Evolutionary conservation across 2,329 filamentous ascomycete species (phyloP), one percentile per base, ranked within the genome.

Genomic region (Trichoderma sp.): DNA sequence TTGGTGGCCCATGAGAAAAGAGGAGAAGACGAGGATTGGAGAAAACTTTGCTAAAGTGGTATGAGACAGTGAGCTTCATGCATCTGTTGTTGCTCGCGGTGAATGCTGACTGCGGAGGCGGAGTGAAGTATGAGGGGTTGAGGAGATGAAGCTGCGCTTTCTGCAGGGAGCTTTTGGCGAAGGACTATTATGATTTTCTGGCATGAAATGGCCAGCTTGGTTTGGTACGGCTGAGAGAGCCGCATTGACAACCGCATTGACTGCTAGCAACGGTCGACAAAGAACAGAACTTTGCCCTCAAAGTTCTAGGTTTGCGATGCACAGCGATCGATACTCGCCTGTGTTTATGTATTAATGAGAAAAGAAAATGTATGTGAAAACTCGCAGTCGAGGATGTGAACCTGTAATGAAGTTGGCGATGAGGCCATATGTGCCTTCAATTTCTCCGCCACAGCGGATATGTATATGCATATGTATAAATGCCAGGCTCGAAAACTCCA

Each of bases 1-100:
- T 82, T 27, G 72, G 66, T 14, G 79, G 77, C 0, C 81, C 79
- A 7, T 80, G 74, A 74, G 31, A 21, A 33, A 4, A 2, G 6
- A 21, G 11, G 50, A 18, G n/a, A 27, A 14, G 33, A 27, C 14
- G 50, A 21, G 2, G 18, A 2, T 31, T 24, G 35, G 16, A 35
- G 66, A n/a, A 2, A 29, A 27, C 3, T 33, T 31, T 31, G n/a
- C 41, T 35, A 18, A 1, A 4, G 21, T 18, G 53, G 11, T 7
- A 24, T 24, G 65, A 66, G 35, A 53, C 45, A 9, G 45, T 53
- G 45, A 12, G 45, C n/a, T 21, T 53, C n/a, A 21, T 21, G 45
- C 9, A 53, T 53, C 4, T 12, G 45, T 21, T 21, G 45, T 53
- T 53, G 45, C 45, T 53, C 45, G 18, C n/a, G n/a, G n/a, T 21